Evolutionary conservation across 148 eudicot species (phyloP).

Genomic region (Fagopyrum homotropicum): DNA sequence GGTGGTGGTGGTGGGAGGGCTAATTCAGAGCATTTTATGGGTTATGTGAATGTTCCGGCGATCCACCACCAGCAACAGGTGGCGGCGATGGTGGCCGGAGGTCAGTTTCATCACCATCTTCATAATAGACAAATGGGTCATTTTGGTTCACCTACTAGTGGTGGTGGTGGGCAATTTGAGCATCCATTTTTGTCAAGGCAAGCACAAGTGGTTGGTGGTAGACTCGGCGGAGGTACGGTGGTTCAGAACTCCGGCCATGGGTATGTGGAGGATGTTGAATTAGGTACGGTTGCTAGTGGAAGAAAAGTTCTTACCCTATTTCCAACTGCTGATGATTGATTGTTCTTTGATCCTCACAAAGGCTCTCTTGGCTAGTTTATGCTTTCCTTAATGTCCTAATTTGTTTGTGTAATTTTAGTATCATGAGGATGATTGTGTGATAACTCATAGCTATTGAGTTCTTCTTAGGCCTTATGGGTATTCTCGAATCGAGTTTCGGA

Average conservation of each 20-base stretch:
- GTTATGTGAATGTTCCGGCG: conserved; percentile 45
- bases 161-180: conserved; percentile 42
- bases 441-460: background rate
- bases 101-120: conserved; percentile 27
- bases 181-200: conserved; percentile 54
- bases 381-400: background rate
- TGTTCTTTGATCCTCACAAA: background rate
- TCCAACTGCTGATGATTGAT: conserved; percentile 67
- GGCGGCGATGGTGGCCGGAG: conserved; percentile 27
- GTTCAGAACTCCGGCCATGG: conserved; percentile 32
- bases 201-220: conserved; percentile 30
- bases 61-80: conserved; percentile 47
- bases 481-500: background rate
- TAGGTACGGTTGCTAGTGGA: conserved; percentile 36
- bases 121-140: conserved; percentile 62
- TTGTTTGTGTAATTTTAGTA: conserved; percentile 5
- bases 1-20: conserved; percentile 19
- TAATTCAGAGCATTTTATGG: conserved; percentile 54
- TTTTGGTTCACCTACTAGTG: conserved; percentile 38
- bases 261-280: conserved; percentile 66
- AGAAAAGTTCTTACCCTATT: conserved; percentile 72
- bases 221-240: conserved; percentile 32
- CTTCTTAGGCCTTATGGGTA: background rate
- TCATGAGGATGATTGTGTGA: background rate
- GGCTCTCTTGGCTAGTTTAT: conserved; percentile 11